phyloP scores from a whole-genome alignment of 2,329 filamentous ascomycete species.

The Arthroderma sp. region DNA sequence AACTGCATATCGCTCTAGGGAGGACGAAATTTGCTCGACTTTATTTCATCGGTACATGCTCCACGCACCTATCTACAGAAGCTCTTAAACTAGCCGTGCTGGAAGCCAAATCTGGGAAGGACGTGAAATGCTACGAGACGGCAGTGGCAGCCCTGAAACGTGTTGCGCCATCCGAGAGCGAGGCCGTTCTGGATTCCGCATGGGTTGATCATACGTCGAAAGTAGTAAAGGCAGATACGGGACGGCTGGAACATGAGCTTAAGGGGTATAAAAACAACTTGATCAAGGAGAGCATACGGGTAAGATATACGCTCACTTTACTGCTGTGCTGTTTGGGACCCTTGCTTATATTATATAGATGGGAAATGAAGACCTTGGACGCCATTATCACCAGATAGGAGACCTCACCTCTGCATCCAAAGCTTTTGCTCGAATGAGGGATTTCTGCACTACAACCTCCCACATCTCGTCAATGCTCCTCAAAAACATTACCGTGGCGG shows the following conservation, averaged over 20 bases:
- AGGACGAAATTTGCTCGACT: slow-evolving; percentile 71
- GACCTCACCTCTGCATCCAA: slow-evolving; percentile 61
- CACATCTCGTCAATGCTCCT: slow-evolving; percentile 75
- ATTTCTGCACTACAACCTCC: slow-evolving; percentile 70
- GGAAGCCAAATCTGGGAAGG: slow-evolving; percentile 63
- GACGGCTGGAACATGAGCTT: slow-evolving; percentile 69
- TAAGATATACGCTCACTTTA: slow-evolving; percentile 29
- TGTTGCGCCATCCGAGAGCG: slow-evolving; percentile 53
- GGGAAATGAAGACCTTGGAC: slow-evolving; percentile 83
- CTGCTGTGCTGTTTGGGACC: slow-evolving; percentile 3
- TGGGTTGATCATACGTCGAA: slow-evolving; percentile 62
- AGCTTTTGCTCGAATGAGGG: slow-evolving; percentile 73
- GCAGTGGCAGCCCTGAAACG: slow-evolving; percentile 52
- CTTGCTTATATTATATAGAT: slow-evolving; percentile 46
- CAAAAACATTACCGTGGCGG: slow-evolving; percentile 60
- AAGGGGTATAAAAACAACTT: slow-evolving; percentile 93
- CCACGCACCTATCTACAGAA: slow-evolving; percentile 61
- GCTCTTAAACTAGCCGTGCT: slow-evolving; percentile 64
- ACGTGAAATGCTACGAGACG: slow-evolving; percentile 58
- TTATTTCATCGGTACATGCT: slow-evolving; percentile 65
- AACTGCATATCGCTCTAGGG: slow-evolving; percentile 37
- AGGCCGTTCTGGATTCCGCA: slow-evolving; percentile 52
- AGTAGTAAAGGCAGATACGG: slow-evolving; percentile 55
- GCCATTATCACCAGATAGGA: slow-evolving; percentile 67
- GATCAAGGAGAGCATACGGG: slow-evolving; percentile 90